Base-by-base conservation (phyloP, 148 eudicot species). In the Bassia scoparia region DNA sequence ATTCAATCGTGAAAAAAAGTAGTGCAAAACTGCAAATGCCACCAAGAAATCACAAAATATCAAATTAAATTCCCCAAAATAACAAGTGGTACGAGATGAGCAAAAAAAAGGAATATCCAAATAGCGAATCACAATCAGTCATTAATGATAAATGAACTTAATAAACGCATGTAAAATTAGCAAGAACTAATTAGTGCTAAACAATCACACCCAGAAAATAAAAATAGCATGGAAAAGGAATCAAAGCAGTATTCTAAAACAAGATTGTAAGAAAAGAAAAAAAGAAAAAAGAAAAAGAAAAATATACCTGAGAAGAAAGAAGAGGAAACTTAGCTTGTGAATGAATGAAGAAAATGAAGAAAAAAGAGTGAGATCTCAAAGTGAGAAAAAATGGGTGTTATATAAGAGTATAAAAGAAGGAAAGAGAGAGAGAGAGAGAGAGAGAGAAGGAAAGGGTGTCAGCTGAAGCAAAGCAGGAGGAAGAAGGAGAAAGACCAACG, bases 321-420 rank as follows among this genome's bases (percentile, higher is more conserved):
- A 41, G 33, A 24, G 48, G 53, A 44, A 23, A 21, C 12, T n/a
- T n/a, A n/a, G n/a, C n/a, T n/a, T n/a, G 2, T 41, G 20, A 66
- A 35, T 13, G 46, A 62, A 41, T 2, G 56, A 58, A 24, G 33
- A 58, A 9, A 26, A 33, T 12, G 13, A 26, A 14, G 29, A 21
- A 12, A 24, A 13, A 34, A 66, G 44, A 29, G 12, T 43, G 33
- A 43, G 69, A 66, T 66, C 69, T 66, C 69, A 29, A 66, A 16
- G 14, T 5, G 16, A 12, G 1, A 27, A 5, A 43, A 18, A 66
- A 43, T 5, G 69, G 53, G 14, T 66, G 52, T 50, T 43, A 41
- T 66, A 26, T 41, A 43, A 66, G 69, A 52, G 43, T 66, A 24
- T 11, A 9, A 66, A 66, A 66, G 69, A 66, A 43, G 69, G 33